These are phyloP conservation scores for Phytophthora fragariae DNA, from an alignment of 352 stramenopile species.

Conservation along the genomic window DNA sequence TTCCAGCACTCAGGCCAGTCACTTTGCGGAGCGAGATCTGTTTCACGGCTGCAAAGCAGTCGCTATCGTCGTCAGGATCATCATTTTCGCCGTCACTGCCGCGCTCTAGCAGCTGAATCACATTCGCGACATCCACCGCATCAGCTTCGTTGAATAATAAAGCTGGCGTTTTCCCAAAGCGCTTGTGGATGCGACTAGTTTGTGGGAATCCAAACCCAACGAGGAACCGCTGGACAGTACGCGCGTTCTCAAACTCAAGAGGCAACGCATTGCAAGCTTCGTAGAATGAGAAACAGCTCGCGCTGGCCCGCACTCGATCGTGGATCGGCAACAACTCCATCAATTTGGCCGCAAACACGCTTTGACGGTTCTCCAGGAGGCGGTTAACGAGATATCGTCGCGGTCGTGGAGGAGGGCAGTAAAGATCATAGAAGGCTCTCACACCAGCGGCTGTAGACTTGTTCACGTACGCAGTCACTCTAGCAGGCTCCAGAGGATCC, in stretches of 20 bases:
- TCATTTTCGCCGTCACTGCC: constrained; percentile 24
- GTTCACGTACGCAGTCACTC: constrained; percentile 47
- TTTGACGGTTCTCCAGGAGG: constrained; percentile 17
- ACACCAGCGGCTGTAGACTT: constrained; percentile 38
- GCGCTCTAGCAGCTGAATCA: constrained; percentile 49
- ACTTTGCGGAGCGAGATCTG: constrained; percentile 44
- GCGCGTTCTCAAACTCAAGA: constrained; percentile 33
- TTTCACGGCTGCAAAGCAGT: constrained; percentile 51
- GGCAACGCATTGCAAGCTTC: constrained; percentile 33
- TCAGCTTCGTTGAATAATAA: constrained; percentile 35
- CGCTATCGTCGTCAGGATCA: constrained; percentile 33
- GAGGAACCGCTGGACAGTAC: constrained; percentile 26
- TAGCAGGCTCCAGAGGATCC: constrained; percentile 34
- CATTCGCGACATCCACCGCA: constrained; percentile 28
- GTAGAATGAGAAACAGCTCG: constrained; percentile 42
- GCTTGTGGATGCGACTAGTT: constrained; percentile 32
- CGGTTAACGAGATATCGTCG: constrained; percentile 44
- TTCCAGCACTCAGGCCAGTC: constrained; percentile 24
- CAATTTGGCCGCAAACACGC: constrained; percentile 28
- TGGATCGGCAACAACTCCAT: constrained; percentile 36
- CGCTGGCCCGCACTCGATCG: constrained; percentile 44
- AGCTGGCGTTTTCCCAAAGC: constrained; percentile 32
- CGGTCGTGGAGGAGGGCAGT: constrained; percentile 50
- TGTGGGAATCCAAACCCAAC: constrained; percentile 20
- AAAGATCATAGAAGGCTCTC: constrained; percentile 45